Base-by-base conservation (phyloP, 208 protist species). In the Trichomonas tenax region DNA sequence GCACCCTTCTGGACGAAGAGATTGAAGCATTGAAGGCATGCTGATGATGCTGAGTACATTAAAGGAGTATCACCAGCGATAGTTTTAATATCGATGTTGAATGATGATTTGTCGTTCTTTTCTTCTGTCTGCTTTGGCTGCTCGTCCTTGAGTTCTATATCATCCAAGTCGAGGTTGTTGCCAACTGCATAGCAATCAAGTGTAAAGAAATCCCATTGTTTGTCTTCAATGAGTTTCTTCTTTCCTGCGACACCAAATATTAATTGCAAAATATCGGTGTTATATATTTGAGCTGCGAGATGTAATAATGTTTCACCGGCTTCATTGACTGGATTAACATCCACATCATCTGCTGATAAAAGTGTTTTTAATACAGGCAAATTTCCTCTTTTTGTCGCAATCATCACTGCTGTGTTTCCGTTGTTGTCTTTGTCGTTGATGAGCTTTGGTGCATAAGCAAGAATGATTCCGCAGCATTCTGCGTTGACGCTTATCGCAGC, bases 371-470 rank as follows among this genome's bases (percentile, higher is more conserved):
- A 21, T 6, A 89, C 23, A 8, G 34, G 38, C 15, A 89, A n/a
- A 17, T 51, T 40, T 6, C 86, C 86, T 93, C 34, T 44, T 51
- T 51, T 48, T 38, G 44, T 44, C 31, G 86, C 86, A 3, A 51
- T 34, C 17, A 63, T 46, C 44, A 96, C 51, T 46, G 95, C 44
- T 36, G 95, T 96, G 44, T 51, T 51, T 82, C 26, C 44, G 10
- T 96, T 63, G 14, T 82, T 88, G 4, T 96, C 95, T 82, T 88
- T 82, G 14, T 82, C 11, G n/a, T 96, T 96, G 14, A 63, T 72
- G 4, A 72, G 58, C 58, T 72, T 17, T 72, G 58, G 58, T 26
- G 58, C 58, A 21, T 72, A 72, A 72, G 58, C 11, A 1, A 72
- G 4, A 31, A 72, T 72, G 58, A 72, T 72, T 4, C 26, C 26